phyloP scores from a whole-genome alignment of 768 basidiomycete genomes.

The Agaricus bisporus region DNA sequence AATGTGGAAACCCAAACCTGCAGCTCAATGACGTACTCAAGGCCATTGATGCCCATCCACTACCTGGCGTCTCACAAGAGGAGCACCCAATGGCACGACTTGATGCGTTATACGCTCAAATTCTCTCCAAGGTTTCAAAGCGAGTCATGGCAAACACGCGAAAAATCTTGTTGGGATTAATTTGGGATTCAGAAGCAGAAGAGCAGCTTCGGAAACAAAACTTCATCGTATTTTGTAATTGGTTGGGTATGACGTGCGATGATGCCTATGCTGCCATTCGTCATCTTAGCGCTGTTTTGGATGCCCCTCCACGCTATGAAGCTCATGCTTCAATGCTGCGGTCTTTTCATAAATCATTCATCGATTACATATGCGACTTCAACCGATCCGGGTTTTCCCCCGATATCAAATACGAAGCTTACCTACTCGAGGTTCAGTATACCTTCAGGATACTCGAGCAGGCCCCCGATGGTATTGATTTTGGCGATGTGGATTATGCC shows the following conservation, averaged over 20 bases:
- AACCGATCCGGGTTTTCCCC: background rate
- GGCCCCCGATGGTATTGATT: no score
- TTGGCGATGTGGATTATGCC: no score
- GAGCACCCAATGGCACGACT: slow-evolving; percentile 5
- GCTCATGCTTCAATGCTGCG: background rate
- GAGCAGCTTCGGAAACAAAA: no score
- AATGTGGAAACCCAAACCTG: background rate
- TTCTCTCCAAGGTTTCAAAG: background rate
- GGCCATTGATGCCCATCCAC: background rate
- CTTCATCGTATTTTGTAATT: background rate
- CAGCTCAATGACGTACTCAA: background rate
- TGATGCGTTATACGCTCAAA: slow-evolving; percentile 4
- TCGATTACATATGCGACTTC: background rate
- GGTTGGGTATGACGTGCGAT: background rate
- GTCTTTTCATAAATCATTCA: background rate
- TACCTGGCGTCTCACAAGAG: background rate
- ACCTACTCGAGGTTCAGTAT: background rate
- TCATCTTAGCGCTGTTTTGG: background rate
- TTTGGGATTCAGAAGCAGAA: no score
- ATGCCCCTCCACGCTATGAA: background rate
- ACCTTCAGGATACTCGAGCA: background rate
- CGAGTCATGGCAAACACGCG: background rate
- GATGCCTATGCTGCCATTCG: background rate
- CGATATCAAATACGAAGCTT: background rate
- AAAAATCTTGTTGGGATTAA: background rate